Conservation (phyloP, 2,329 filamentous ascomycete species). For the Epichloe hybrida region DNA sequence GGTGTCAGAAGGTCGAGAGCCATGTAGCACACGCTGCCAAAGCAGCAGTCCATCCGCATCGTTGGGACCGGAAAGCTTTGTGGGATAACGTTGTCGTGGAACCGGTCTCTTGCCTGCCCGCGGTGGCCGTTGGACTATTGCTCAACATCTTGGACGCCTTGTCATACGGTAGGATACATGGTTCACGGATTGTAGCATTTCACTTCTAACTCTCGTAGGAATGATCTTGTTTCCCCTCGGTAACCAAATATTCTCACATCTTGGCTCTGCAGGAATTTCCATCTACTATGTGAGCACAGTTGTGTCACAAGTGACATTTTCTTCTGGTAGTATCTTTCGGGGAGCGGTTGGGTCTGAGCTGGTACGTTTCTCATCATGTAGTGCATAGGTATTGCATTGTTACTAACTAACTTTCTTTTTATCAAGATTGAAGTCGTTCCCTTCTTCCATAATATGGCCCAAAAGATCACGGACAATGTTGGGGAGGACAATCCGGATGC, state of each 20-base stretch:
- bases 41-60: slow-evolving; percentile 45
- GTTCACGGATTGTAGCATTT: slow-evolving; percentile 4
- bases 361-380: slow-evolving; percentile 30
- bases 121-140: slow-evolving; percentile 76
- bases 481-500: slow-evolving; percentile 71
- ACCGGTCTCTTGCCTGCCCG: slow-evolving; percentile 61
- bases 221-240: slow-evolving; percentile 94
- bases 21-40: slow-evolving; percentile 17
- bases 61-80: slow-evolving; percentile 56
- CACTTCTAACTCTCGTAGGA: slow-evolving; percentile 28
- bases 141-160: slow-evolving; percentile 90
- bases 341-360: slow-evolving; percentile 91
- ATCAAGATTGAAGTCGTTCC: slow-evolving; percentile 83
- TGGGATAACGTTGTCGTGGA: slow-evolving; percentile 51
- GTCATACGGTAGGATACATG: slow-evolving; percentile 58
- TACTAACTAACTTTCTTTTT: background rate
- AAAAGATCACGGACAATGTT: slow-evolving; percentile 66
- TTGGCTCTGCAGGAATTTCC: slow-evolving; percentile 88
- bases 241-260: slow-evolving; percentile 66
- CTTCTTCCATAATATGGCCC: slow-evolving; percentile 98
- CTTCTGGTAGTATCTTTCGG: slow-evolving; percentile 72
- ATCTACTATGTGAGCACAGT: slow-evolving; percentile 99
- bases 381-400: background rate
- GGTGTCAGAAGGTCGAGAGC: slow-evolving; percentile 19
- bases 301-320: slow-evolving; percentile 82